Conservation (phyloP, 2,329 filamentous ascomycete species). For the Nigrospora oryzae region DNA sequence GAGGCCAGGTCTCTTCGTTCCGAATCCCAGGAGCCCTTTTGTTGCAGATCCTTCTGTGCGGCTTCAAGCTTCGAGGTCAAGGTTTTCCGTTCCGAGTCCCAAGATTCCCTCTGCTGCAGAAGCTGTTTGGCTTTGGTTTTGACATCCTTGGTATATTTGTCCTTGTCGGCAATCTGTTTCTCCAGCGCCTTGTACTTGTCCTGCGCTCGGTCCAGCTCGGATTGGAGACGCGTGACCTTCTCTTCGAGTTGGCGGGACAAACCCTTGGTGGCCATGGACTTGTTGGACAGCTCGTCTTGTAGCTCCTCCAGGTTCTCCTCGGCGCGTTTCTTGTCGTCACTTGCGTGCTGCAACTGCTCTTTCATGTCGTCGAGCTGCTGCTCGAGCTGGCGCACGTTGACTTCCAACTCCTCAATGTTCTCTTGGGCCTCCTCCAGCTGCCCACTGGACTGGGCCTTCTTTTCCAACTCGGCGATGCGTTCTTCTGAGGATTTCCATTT, state of each 20-base stretch:
- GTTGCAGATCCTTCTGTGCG: constrained; percentile 49
- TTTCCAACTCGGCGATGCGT: constrained; percentile 45
- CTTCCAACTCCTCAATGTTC: constrained; percentile 50
- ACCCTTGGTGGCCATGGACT: constrained; percentile 68
- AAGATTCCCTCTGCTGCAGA: constrained; percentile 32
- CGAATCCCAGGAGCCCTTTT: constrained; percentile 28
- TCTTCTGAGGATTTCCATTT: constrained; percentile 44
- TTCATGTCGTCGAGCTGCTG: constrained; percentile 46
- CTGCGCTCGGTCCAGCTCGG: constrained; percentile 49
- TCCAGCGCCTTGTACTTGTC: constrained; percentile 43
- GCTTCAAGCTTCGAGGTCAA: constrained; percentile 44
- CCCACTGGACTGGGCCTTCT: constrained; percentile 41
- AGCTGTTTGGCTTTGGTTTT: constrained; percentile 33
- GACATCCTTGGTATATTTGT: constrained; percentile 36
- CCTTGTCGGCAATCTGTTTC: constrained; percentile 37
- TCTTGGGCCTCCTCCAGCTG: constrained; percentile 48
- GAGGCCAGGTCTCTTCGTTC: constrained; percentile 32
- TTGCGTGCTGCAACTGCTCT: constrained; percentile 43
- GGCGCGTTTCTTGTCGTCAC: constrained; percentile 46
- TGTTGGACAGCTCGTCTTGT: constrained; percentile 71
- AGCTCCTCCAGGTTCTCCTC: constrained; percentile 55
- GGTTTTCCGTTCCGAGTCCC: constrained; percentile 27
- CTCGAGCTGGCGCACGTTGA: constrained; percentile 43
- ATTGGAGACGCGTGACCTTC: constrained; percentile 56
- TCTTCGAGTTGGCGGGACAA: constrained; percentile 69